phyloP scores from a whole-genome alignment of 139 green algal genomes.

The Nannochloris sp. region DNA sequence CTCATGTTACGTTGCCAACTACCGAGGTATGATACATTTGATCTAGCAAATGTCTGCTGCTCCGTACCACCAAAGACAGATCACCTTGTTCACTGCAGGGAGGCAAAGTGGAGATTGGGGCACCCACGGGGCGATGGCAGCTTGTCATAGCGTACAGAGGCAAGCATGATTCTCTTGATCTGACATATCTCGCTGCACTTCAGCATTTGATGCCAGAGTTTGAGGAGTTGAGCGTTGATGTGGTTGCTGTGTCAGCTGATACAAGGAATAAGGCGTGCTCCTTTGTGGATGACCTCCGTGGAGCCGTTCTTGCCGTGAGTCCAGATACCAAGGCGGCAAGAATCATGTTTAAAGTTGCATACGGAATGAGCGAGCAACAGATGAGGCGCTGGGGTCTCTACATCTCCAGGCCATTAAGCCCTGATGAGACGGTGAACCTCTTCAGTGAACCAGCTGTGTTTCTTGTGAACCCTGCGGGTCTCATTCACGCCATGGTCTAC shows the following conservation, averaged over 20 bases:
- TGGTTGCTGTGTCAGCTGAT: constrained; percentile 43
- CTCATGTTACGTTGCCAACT: constrained; percentile 34
- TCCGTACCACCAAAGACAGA: not conserved
- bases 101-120: constrained; percentile 42
- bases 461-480: constrained; percentile 41
- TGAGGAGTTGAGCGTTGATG: constrained; percentile 42
- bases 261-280: constrained; percentile 25
- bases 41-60: not conserved
- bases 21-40: constrained; percentile 6
- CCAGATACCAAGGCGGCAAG: constrained; percentile 28
- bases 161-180: constrained; percentile 42
- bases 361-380: constrained; percentile 32
- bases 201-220: constrained; percentile 39
- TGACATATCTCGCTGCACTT: constrained; percentile 33
- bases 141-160: constrained; percentile 43
- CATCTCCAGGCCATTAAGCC: constrained; percentile 28
- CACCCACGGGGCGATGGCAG: constrained; percentile 46
- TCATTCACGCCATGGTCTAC: constrained; percentile 41
- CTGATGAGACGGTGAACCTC: constrained; percentile 21
- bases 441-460: constrained; percentile 45
- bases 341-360: constrained; percentile 37
- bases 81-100: constrained; percentile 18
- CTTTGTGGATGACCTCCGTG: constrained; percentile 34
- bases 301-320: constrained; percentile 30
- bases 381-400: constrained; percentile 45